Percentiles rank a stretch among this genome's conserved stretches.
These are phyloP conservation scores for Verticillium alfalfae DNA, from an alignment of 2,329 filamentous ascomycete genomes.

Conservation along the genomic window DNA sequence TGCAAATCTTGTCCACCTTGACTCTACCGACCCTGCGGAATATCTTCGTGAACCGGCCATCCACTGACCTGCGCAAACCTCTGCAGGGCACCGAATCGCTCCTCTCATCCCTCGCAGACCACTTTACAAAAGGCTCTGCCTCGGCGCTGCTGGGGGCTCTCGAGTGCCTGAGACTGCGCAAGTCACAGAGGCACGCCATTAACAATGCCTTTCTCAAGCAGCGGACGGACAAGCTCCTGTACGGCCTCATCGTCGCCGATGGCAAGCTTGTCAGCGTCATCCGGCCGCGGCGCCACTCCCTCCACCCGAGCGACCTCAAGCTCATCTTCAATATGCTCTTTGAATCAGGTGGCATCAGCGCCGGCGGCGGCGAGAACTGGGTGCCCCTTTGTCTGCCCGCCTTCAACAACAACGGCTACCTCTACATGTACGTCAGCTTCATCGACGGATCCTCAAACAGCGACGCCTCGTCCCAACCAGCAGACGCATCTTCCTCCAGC, in stretches of 20 bases:
- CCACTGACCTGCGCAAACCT: conserved; percentile 86
- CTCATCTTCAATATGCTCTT: conserved; percentile 99
- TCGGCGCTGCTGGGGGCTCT: conserved; percentile 83
- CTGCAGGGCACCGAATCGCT: conserved; percentile 87
- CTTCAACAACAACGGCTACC: conserved; percentile 93
- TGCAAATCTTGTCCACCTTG: conserved; percentile 94
- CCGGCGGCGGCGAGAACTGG: conserved; percentile 92
- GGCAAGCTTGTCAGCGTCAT: conserved; percentile 93
- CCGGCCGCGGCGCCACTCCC: conserved; percentile 85
- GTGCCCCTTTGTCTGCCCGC: conserved; percentile 92
- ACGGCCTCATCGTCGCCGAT: conserved; percentile 88
- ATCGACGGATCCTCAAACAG: conserved; percentile 56
- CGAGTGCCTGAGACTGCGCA: conserved; percentile 88
- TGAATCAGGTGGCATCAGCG: conserved; percentile 85
- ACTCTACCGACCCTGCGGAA: conserved; percentile 81
- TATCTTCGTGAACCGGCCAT: conserved; percentile 85
- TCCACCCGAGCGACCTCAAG: conserved; percentile 92
- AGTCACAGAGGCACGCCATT: conserved; percentile 78
- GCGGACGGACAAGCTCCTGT: conserved; percentile 73
- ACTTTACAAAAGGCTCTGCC: conserved; percentile 87
- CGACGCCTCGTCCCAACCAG: conserved; percentile 25
- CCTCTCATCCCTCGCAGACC: conserved; percentile 87
- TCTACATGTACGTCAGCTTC: conserved; percentile 99
- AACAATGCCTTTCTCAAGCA: conserved; percentile 82
- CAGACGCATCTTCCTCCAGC: conserved; percentile 42